These are phyloP conservation scores for Funneliformis geosporum DNA, from an alignment of 192 early-diverging fungal species.

Conservation along the genomic window DNA sequence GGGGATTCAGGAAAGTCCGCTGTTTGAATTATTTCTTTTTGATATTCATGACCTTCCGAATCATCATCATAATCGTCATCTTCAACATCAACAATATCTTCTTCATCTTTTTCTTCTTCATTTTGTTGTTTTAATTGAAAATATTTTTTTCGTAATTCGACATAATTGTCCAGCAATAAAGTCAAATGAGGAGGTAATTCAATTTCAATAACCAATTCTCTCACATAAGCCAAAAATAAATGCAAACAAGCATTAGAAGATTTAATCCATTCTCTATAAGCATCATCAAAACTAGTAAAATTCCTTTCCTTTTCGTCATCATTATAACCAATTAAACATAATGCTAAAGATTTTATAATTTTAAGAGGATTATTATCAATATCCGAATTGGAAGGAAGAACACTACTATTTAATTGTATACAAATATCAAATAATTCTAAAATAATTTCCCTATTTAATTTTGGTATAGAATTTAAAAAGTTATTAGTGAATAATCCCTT, in stretches of 20 bases:
- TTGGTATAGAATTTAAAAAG: constrained; percentile 25
- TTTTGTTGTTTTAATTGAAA: background rate
- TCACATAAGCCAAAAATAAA: constrained; percentile 27
- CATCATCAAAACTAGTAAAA: constrained; percentile 28
- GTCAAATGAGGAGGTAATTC: constrained; percentile 16
- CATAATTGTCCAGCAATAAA: constrained; percentile 32
- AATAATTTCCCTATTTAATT: constrained; percentile 28
- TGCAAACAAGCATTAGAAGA: constrained; percentile 32
- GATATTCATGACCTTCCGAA: background rate
- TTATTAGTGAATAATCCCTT: constrained; percentile 4
- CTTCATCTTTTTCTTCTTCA: background rate
- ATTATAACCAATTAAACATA: constrained; percentile 19
- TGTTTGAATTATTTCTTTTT: background rate
- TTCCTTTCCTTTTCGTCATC: background rate
- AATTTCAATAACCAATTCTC: background rate
- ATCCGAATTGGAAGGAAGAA: background rate
- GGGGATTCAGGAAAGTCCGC: background rate
- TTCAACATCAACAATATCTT: background rate
- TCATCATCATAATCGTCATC: background rate
- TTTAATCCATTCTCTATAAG: constrained; percentile 29
- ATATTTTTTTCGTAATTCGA: constrained; percentile 4
- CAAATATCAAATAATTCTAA: constrained; percentile 20
- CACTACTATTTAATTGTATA: constrained; percentile 7
- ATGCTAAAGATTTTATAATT: constrained; percentile 29
- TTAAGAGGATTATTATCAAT: constrained; percentile 21